Evolutionary conservation across 2,329 filamentous ascomycete genomes (phyloP).

Genomic region (Didymella exigua): DNA sequence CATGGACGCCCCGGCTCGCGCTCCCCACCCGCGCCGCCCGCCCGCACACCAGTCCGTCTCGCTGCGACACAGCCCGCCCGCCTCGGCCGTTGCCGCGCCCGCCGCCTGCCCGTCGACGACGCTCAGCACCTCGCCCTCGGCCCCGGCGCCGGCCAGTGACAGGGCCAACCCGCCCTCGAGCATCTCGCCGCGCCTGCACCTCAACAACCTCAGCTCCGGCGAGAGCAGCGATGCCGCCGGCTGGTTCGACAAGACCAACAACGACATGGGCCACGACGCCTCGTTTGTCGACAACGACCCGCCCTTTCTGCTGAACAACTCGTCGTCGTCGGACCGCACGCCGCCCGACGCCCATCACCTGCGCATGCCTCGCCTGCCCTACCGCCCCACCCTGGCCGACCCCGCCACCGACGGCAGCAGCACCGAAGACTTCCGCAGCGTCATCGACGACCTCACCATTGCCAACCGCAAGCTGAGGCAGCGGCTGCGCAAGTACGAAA

Average conservation of each 20-base stretch:
- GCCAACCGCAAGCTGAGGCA: slow-evolving; percentile 81
- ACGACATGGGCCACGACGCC: slow-evolving; percentile 48
- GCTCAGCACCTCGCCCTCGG: slow-evolving; percentile 30
- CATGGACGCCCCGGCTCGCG: slow-evolving; percentile 33
- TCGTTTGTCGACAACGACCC: slow-evolving; percentile 53
- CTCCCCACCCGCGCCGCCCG: slow-evolving; percentile 49
- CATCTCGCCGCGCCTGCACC: slow-evolving; percentile 39
- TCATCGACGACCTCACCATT: slow-evolving; percentile 86
- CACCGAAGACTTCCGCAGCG: slow-evolving; percentile 76
- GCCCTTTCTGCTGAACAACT: slow-evolving; percentile 54
- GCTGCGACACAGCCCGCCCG: slow-evolving; percentile 49
- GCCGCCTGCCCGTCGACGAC: slow-evolving; percentile 16
- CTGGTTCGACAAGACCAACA: slow-evolving; percentile 60
- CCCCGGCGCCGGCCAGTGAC: slow-evolving; percentile 39
- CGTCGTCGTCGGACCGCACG: slow-evolving; percentile 50
- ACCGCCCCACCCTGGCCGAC: slow-evolving; percentile 48
- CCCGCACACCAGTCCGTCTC: slow-evolving; percentile 55
- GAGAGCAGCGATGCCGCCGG: slow-evolving; percentile 59
- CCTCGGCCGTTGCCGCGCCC: not conserved
- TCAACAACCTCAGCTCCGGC: slow-evolving; percentile 53
- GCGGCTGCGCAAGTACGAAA: slow-evolving; percentile 73
- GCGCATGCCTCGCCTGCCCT: slow-evolving; percentile 28
- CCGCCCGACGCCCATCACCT: slow-evolving; percentile 45
- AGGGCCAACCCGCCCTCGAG: slow-evolving; percentile 51
- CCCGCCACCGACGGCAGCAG: slow-evolving; percentile 60